These are phyloP conservation scores for Coffea canephora DNA, from an alignment of 257 asterid genomes.

Conservation along the genomic window DNA sequence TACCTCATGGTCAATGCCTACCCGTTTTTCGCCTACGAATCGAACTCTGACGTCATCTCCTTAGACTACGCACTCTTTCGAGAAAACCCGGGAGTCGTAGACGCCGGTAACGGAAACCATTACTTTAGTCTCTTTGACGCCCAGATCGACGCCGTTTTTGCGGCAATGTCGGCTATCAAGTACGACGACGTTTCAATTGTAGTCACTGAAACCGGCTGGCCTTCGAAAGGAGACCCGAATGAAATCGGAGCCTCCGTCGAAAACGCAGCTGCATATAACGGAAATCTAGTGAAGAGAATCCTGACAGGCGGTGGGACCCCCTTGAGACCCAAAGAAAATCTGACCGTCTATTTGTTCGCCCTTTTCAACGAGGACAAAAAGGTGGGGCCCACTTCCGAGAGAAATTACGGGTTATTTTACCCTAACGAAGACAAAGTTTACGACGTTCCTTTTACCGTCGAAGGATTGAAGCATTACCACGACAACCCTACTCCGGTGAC, in stretches of 20 bases:
- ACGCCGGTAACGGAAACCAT: constrained; percentile 62
- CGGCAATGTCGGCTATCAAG: constrained; percentile 67
- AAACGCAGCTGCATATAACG: constrained; percentile 90
- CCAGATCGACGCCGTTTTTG: constrained; percentile 83
- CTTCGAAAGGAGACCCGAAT: constrained; percentile 77
- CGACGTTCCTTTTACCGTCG: constrained; percentile 59
- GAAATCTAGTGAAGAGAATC: constrained; percentile 59
- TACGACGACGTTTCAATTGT: constrained; percentile 57
- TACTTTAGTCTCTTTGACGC: constrained; percentile 85
- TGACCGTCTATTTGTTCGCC: constrained; percentile 72
- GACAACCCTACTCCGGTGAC: constrained; percentile 34
- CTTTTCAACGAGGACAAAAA: constrained; percentile 90
- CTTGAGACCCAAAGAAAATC: constrained; percentile 52
- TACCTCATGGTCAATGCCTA: constrained; percentile 75
- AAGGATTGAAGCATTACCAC: constrained; percentile 42
- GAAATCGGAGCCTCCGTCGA: constrained; percentile 70
- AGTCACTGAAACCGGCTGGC: constrained; percentile 93
- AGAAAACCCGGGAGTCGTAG: constrained; percentile 69
- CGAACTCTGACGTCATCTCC: constrained; percentile 74
- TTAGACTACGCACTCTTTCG: constrained; percentile 82
- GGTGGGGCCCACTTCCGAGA: constrained; percentile 78
- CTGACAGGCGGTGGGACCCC: constrained; percentile 89
- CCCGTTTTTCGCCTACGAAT: constrained; percentile 82
- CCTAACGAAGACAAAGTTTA: constrained; percentile 71
- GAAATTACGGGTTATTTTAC: constrained; percentile 88